phyloP scores from a whole-genome alignment of 495 filamentous ascomycete genomes.

The Pyronema omphalodes region DNA sequence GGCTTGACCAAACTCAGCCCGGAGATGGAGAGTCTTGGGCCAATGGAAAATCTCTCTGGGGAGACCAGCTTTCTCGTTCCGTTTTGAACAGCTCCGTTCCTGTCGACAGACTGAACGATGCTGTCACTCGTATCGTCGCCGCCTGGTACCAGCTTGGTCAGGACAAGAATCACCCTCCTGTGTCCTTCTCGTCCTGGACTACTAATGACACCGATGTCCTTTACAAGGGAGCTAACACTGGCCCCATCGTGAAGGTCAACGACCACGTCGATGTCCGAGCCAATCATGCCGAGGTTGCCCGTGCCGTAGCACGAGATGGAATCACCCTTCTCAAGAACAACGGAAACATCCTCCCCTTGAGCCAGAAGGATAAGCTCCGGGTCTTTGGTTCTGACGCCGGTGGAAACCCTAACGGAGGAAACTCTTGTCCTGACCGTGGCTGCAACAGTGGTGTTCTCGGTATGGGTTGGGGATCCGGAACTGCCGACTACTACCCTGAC shows the following conservation, averaged over 20 bases:
- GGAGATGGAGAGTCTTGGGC: conserved; percentile 32
- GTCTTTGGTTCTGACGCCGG: conserved; percentile 81
- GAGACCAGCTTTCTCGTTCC: conserved; percentile 45
- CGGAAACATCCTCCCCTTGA: conserved; percentile 53
- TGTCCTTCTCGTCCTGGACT: conserved; percentile 50
- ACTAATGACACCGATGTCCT: conserved; percentile 29
- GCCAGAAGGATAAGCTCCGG: conserved; percentile 51
- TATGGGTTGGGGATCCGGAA: conserved; percentile 35
- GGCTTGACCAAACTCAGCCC: conserved; percentile 67
- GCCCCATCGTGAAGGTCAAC: conserved; percentile 17
- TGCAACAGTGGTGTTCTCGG: conserved; percentile 40
- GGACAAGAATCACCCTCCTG: conserved; percentile 44
- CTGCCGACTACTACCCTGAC: conserved; percentile 34
- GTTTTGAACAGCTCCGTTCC: conserved; percentile 53
- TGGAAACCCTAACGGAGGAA: conserved; percentile 33
- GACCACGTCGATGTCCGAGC: conserved; percentile 65
- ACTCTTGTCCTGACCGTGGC: conserved; percentile 37
- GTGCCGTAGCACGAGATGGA: conserved; percentile 54
- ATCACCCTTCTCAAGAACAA: conserved; percentile 82
- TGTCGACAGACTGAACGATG: conserved; percentile 54
- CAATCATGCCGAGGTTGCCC: conserved; percentile 52
- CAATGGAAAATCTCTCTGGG: conserved; percentile 47
- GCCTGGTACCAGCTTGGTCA: conserved; percentile 63
- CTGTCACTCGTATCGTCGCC: conserved; percentile 46
- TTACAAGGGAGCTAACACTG: conserved; percentile 31